Evolutionary conservation across 805 yeast species (phyloP).

Genomic region (Metschnikowia amazonensis): DNA sequence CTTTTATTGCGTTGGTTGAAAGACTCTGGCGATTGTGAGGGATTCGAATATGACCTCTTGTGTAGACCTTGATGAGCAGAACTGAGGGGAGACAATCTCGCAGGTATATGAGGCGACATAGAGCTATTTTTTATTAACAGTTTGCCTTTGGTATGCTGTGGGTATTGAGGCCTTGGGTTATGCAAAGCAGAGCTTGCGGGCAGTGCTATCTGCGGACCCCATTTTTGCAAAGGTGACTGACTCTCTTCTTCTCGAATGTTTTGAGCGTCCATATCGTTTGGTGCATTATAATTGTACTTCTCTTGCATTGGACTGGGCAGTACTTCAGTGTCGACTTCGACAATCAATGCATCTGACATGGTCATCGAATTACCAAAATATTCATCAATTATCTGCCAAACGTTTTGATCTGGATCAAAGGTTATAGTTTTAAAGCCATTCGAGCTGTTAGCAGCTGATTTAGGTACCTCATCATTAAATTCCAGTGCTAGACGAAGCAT

Average conservation of each 20-base stretch:
- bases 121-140: constrained; percentile 8
- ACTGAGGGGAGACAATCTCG: constrained; percentile 5
- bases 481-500: constrained; percentile 9
- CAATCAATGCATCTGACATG: constrained; percentile 59
- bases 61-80: constrained; percentile 15
- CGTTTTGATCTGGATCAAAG: constrained; percentile 59
- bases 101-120: constrained; percentile 9
- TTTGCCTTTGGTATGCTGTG: constrained; percentile 12
- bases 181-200: constrained; percentile 17
- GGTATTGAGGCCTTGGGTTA: constrained; percentile 36
- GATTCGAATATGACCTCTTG: constrained; percentile 34
- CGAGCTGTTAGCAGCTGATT: not conserved
- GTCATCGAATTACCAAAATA: constrained; percentile 67
- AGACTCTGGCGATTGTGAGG: constrained; percentile 24
- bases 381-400: constrained; percentile 55
- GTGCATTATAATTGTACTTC: not conserved
- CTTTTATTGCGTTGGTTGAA: constrained; percentile 10
- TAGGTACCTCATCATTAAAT: constrained; percentile 4
- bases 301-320: not conserved
- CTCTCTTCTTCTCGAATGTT: not conserved
- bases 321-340: constrained; percentile 32
- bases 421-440: not conserved
- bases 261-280: not conserved
- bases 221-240: constrained; percentile 4
- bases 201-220: constrained; percentile 2